Base-by-base conservation (phyloP, 2,329 filamentous ascomycete genomes). In the Aspergillus clavatus region DNA sequence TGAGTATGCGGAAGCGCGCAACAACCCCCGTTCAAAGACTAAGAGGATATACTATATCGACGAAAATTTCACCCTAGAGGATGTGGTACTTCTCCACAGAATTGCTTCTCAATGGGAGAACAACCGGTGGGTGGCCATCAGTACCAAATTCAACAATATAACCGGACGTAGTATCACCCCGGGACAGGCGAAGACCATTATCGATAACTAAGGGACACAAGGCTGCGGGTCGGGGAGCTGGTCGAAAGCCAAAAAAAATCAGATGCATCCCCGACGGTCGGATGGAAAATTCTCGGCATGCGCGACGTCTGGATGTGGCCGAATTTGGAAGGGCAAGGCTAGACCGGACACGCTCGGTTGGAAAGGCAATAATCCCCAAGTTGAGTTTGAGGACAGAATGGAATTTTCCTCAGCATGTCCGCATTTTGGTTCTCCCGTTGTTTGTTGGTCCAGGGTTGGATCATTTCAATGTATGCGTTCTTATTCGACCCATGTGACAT, bases 131-230 rank as follows among this genome's bases (percentile, higher is more conserved):
- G 49, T 71, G 11, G 58, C 70, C 4, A 61, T 79, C 2, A 70
- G 72, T 38, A 70, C 68, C 41, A 60, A 63, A 19, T 78, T 78
- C 62, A 70, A 63, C 43, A 73, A 76, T 43, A 69, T 69, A 58
- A 79, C 74, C 1, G 75, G 75, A 2, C 63, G 72, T 31, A 59
- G 63, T 3, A 52, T 78, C 21, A 63, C 69, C 50, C 64, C 71
- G 1, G 65, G 72, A 3, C 65, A 72, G 42, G 59, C 58, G 12
- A 60, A 53, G 45, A 50, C 54, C 29, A 35, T 53, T 28, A 18
- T 52, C 38, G 33, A 50, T 21, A 26, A 42, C 23, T 49, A 47
- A 42, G 27, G 18, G 16, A 28, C 24, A 18, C 35, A 38, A 14
- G 27, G 42, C 24, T 33, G 11, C 28, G 39, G 29, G 36, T 23